phyloP scores from a whole-genome alignment of 2,329 filamentous ascomycete species.

The Aspergillus pseudotamarii region DNA sequence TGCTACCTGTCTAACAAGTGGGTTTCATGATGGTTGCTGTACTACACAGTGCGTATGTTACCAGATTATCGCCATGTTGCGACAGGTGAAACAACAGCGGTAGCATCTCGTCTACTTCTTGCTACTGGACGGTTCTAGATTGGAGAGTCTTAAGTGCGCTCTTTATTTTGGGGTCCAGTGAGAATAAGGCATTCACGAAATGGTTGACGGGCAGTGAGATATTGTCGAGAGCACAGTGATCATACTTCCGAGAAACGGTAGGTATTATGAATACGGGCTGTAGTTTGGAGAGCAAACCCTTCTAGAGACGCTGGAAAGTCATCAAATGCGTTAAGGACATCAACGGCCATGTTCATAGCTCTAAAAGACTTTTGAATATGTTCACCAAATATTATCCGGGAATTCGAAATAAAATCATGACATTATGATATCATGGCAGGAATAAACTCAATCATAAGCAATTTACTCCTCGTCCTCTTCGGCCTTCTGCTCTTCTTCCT shows the following conservation, averaged over 20 bases:
- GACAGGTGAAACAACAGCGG: background rate
- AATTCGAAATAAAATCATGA: constrained; percentile 14
- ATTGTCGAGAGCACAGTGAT: background rate
- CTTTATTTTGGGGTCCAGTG: background rate
- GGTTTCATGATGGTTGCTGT: background rate
- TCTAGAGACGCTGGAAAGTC: background rate
- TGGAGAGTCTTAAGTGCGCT: background rate
- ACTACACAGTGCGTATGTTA: background rate
- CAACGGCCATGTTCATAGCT: constrained; percentile 4
- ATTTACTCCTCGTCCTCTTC: constrained; percentile 53
- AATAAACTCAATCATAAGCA: constrained; percentile 12
- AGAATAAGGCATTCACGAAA: background rate
- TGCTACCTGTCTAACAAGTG: background rate
- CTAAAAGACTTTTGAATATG: constrained; percentile 10
- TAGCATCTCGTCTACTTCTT: background rate
- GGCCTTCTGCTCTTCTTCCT: constrained; percentile 57
- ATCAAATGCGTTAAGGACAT: background rate
- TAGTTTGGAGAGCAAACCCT: background rate
- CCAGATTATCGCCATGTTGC: background rate
- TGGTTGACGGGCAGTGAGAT: background rate
- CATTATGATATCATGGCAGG: constrained; percentile 22
- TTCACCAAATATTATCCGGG: constrained; percentile 4
- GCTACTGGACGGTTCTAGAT: background rate
- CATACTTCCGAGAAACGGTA: background rate
- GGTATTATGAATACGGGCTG: background rate